Base-by-base conservation (phyloP, 441 rosid genomes). In the Flueggea neowawraea region DNA sequence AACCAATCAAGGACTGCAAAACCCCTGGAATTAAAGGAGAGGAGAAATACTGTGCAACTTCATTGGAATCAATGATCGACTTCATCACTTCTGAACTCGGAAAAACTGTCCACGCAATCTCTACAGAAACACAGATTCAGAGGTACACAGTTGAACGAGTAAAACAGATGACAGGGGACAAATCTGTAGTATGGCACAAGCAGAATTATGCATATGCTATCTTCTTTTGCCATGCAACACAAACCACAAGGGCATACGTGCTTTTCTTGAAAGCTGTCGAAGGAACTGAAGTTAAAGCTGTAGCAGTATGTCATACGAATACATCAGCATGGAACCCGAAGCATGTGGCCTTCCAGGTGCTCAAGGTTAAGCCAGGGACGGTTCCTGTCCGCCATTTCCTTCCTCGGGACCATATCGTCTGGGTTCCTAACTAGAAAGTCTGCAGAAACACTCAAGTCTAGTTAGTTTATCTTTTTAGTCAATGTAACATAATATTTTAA, bases 281-380 rank as follows among this genome's bases (percentile, higher is more conserved):
- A 10, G 92, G 91, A 54, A 55, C 82, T 47, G 63, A 81, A 45
- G 88, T 65, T 51, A 73, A 85, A 68, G 97, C 98, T 5, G 85
- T 79, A 12, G 92, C 92, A 14, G 82, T 86, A 50, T 93, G 98
- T 80, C 97, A 90, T 75, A 79, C 78, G n/a, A 77, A 93, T 72
- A 93, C 97, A 12, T 85, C 92, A 8, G 80, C 80, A 16, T 92
- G 98, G 98, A 90, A 92, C 81, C 91, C 96, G 0, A 84, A 84
- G 73, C 98, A 92, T 71, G 66, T 90, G 80, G 98, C 98, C 53
- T 92, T 92, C 60, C 93, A 83, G 72, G 83, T 88, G 49, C 90
- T 89, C 52, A 82, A 84, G 15, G 91, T 92, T 52, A 74, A 84
- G 85, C 96, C 95, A 12, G 98, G 96, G 63, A 82, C 79, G 6